Percentiles rank a stretch among this genome's conserved stretches.
phyloP scores from a whole-genome alignment of 2,329 filamentous ascomycete genomes.

The Nemania abortiva region DNA sequence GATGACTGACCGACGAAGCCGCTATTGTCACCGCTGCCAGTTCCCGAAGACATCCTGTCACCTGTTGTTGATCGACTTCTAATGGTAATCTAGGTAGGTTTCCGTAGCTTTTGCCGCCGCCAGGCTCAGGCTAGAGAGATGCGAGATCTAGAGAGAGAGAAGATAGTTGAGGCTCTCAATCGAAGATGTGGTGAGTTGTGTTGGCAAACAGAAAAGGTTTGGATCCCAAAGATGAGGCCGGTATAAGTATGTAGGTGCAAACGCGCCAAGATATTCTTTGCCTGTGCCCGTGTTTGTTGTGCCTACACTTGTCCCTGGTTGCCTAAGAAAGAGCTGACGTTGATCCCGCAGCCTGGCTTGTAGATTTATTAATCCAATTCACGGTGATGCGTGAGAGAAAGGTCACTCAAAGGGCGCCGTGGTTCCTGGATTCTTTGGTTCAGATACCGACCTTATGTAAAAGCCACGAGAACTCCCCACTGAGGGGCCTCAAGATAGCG shows the following conservation, averaged over 20 bases:
- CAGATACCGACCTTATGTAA: slow-evolving; percentile 5
- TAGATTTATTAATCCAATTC: slow-evolving; percentile 2
- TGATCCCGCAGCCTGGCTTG: neutral
- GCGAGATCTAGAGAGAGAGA: neutral
- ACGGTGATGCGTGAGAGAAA: slow-evolving; percentile 2
- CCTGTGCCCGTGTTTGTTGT: neutral
- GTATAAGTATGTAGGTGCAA: neutral
- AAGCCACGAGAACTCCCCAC: slow-evolving; percentile 27
- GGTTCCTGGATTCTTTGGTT: neutral
- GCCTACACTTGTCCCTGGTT: neutral
- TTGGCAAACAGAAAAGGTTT: neutral
- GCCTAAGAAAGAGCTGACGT: neutral
- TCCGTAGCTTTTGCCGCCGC: neutral
- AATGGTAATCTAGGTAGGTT: neutral
- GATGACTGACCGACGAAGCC: slow-evolving; percentile 33
- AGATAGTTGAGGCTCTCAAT: neutral
- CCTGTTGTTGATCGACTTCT: neutral
- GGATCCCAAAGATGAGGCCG: neutral
- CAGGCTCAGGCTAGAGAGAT: too few species aligned
- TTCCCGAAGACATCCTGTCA: slow-evolving; percentile 34
- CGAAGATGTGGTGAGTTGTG: neutral
- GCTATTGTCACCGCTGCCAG: slow-evolving; percentile 14
- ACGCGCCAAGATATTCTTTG: neutral
- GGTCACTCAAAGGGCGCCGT: slow-evolving; percentile 4
- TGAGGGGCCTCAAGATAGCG: slow-evolving; percentile 3